A percentile compares a stretch with the other conserved stretches of the same genome.
phyloP scores from a whole-genome alignment of 768 basidiomycete genomes.

The Suillus ampliporus region DNA sequence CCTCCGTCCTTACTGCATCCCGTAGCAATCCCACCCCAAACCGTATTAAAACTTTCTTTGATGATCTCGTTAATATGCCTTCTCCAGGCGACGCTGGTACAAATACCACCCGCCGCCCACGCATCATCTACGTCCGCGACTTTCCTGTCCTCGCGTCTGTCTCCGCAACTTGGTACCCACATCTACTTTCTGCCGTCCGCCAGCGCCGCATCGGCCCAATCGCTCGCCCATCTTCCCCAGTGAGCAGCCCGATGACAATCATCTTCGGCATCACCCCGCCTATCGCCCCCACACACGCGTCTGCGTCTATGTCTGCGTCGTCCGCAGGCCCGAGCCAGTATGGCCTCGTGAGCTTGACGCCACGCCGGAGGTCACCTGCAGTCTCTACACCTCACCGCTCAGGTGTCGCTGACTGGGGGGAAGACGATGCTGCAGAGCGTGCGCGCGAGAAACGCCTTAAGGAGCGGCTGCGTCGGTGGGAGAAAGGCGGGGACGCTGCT shows the following conservation, averaged over 20 bases:
- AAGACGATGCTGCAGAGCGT: conserved; percentile 67
- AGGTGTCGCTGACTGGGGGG: conserved; percentile 61
- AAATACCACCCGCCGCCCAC: conserved; percentile 49
- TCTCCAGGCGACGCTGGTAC: conserved; percentile 35
- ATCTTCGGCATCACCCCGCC: conserved; percentile 88
- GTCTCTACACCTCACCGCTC: conserved; percentile 39
- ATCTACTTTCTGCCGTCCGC: conserved; percentile 79
- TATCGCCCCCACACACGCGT: conserved; percentile 40
- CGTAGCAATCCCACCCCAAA: conserved; percentile 54
- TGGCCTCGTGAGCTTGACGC: conserved; percentile 50
- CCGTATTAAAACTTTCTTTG: conserved; percentile 75
- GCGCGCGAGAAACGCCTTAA: conserved; percentile 76
- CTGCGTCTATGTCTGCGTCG: conserved; percentile 14
- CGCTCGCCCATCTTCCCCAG: conserved; percentile 61
- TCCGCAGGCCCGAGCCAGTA: conserved; percentile 33
- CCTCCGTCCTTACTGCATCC: conserved; percentile 41
- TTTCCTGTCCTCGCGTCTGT: conserved; percentile 76
- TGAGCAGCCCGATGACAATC: conserved; percentile 76
- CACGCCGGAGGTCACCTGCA: conserved; percentile 46
- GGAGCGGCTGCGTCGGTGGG: conserved; percentile 77
- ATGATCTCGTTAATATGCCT: conserved; percentile 73
- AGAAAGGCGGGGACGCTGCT: conserved; percentile 56
- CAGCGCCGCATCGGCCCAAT: conserved; percentile 72
- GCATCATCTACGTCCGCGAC: conserved; percentile 86
- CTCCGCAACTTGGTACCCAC: conserved; percentile 80